A percentile compares a stretch with the other conserved stretches of the same genome.
These are phyloP conservation scores for Tetrapisispora namnaoensis DNA, from an alignment of 805 yeast genomes.

Conservation along the genomic window DNA sequence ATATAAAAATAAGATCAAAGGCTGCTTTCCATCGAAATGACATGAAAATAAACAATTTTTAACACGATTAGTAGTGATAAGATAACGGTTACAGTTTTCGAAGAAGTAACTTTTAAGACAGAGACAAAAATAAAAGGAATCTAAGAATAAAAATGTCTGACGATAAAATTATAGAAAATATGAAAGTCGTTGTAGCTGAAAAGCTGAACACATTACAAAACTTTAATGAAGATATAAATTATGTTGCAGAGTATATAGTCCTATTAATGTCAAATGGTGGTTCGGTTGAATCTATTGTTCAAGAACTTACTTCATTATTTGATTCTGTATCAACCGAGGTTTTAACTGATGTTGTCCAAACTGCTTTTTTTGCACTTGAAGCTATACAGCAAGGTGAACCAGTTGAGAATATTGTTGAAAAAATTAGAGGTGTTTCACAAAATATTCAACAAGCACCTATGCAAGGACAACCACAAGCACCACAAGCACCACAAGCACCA, in stretches of 20 bases:
- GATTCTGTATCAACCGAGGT: constrained; percentile 53
- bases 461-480: constrained; percentile 12
- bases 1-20: too few relatives aligned
- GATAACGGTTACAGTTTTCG: too few relatives aligned
- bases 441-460: constrained; percentile 7
- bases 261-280: constrained; percentile 61
- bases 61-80: too few relatives aligned
- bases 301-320: constrained; percentile 51
- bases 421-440: constrained; percentile 18
- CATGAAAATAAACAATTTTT: too few relatives aligned
- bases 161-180: constrained; percentile 28
- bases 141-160: constrained; percentile 16
- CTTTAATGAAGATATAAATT: constrained; percentile 43
- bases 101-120: constrained; percentile 1
- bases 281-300: constrained; percentile 47
- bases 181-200: constrained; percentile 36
- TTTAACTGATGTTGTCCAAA: constrained; percentile 45
- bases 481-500: background rate
- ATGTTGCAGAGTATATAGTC: constrained; percentile 67
- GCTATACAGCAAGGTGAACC: constrained; percentile 31
- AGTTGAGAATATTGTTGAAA: constrained; percentile 23
- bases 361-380: constrained; percentile 48
- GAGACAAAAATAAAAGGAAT: background rate
- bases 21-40: too few relatives aligned
- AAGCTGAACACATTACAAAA: constrained; percentile 33